Conservation (phyloP, 495 filamentous ascomycete species). For the Pyrenula massariospora region DNA sequence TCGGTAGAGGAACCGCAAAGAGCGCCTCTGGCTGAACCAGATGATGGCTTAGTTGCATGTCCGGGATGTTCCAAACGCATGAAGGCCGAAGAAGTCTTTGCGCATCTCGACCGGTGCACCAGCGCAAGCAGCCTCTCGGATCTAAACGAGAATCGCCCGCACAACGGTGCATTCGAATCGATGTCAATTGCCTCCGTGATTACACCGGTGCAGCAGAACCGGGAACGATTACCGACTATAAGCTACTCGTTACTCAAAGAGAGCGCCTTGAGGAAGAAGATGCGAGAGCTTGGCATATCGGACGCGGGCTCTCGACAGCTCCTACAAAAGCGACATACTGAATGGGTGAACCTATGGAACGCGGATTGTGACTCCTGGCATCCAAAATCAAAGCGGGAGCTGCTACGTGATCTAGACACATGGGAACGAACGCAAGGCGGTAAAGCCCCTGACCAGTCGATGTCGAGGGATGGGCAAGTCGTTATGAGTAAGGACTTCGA, state of each 20-base stretch:
- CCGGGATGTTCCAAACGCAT: slow-evolving; percentile 70
- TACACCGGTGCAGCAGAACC: slow-evolving; percentile 18
- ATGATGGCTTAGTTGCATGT: slow-evolving; percentile 69
- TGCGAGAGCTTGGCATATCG: slow-evolving; percentile 73
- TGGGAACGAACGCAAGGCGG: slow-evolving; percentile 73
- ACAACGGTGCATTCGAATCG: background rate
- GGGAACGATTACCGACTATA: slow-evolving; percentile 57
- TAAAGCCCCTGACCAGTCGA: slow-evolving; percentile 8
- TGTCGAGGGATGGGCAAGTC: slow-evolving; percentile 14
- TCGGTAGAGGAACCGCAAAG: background rate
- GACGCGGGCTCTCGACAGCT: slow-evolving; percentile 49
- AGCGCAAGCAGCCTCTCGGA: slow-evolving; percentile 12
- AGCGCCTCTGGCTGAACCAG: slow-evolving; percentile 13
- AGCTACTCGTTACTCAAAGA: slow-evolving; percentile 79
- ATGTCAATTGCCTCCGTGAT: background rate
- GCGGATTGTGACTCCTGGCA: slow-evolving; percentile 79
- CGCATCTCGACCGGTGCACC: slow-evolving; percentile 60
- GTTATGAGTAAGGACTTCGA: slow-evolving; percentile 79
- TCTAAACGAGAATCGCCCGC: background rate
- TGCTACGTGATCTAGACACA: slow-evolving; percentile 63
- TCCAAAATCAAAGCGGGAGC: slow-evolving; percentile 56
- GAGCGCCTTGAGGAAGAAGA: slow-evolving; percentile 59
- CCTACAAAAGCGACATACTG: slow-evolving; percentile 69
- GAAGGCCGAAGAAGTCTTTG: slow-evolving; percentile 60
- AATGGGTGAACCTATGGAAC: slow-evolving; percentile 95